Conservation (phyloP, 495 filamentous ascomycete genomes). For the Copromyces sp. region DNA sequence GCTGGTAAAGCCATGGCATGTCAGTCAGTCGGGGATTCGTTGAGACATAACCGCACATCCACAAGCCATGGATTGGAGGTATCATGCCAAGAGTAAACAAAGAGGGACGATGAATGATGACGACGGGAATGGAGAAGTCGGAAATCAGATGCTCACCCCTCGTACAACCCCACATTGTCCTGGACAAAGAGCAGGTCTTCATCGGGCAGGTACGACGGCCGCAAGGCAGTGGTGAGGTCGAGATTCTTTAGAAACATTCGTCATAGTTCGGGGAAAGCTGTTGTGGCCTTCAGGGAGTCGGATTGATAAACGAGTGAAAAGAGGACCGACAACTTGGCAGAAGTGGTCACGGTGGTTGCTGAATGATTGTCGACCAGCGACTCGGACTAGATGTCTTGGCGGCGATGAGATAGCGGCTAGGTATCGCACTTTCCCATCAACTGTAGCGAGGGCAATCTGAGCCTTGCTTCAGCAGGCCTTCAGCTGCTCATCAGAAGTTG, state of each 20-base stretch:
- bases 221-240: slow-evolving; percentile 89
- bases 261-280: slow-evolving; percentile 33
- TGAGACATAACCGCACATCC: not conserved
- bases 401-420: not conserved
- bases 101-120: not conserved
- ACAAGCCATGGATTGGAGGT: not conserved
- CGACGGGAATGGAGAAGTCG: not conserved
- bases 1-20: slow-evolving; percentile 33
- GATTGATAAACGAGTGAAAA: not conserved
- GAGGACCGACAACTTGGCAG: not conserved
- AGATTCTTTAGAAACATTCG: slow-evolving; percentile 94
- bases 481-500: not conserved
- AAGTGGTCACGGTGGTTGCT: not conserved
- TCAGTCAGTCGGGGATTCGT: slow-evolving; percentile 5
- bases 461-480: not conserved
- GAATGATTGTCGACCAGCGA: not conserved
- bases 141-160: slow-evolving; percentile 57
- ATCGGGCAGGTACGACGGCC: slow-evolving; percentile 82
- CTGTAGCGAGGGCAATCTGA: not conserved
- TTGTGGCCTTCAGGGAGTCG: slow-evolving; percentile 8
- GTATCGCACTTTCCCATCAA: not conserved
- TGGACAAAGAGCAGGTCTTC: slow-evolving; percentile 89
- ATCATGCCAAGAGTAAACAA: not conserved
- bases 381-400: not conserved
- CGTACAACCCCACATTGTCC: slow-evolving; percentile 93